These are phyloP conservation scores for Vaccinium corymbosum DNA, from an alignment of 148 eudicot species.

Conservation along the genomic window DNA sequence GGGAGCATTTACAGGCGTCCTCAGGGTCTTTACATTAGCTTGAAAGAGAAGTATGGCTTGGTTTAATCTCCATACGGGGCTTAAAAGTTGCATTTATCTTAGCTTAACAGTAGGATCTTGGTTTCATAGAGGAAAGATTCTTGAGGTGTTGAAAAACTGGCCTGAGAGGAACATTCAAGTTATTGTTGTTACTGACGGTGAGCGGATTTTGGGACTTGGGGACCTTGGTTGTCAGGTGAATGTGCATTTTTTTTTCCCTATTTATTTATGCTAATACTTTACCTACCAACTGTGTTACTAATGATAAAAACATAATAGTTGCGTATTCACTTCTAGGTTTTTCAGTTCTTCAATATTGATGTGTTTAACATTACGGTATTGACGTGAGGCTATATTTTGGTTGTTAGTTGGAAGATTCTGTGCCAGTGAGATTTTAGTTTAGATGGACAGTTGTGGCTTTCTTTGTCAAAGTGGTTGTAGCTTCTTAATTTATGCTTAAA, in stretches of 20 bases:
- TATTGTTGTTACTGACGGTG: constrained; percentile 25
- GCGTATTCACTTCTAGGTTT: not conserved
- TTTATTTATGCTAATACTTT: not conserved
- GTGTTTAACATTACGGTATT: no score
- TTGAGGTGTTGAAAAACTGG: constrained; percentile 25
- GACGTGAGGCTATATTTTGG: not conserved
- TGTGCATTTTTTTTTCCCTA: not conserved
- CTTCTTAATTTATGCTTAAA: not conserved
- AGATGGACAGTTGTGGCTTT: not conserved
- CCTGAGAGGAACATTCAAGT: constrained; percentile 27
- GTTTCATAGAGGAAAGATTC: constrained; percentile 17
- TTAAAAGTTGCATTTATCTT: not conserved
- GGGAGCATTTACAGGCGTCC: constrained; percentile 86
- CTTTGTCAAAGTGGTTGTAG: not conserved
- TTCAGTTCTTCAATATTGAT: not conserved
- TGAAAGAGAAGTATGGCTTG: constrained; percentile 77
- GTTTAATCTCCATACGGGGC: not conserved
- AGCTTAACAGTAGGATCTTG: not conserved
- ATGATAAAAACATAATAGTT: not conserved
- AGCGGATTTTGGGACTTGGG: constrained; percentile 28
- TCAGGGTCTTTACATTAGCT: constrained; percentile 87
- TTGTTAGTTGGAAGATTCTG: not conserved
- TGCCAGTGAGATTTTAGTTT: not conserved
- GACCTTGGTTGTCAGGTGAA: constrained; percentile 28
- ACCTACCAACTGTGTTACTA: not conserved